Evolutionary conservation across 345 rosid species (phyloP), one percentile per base, ranked within the genome.

Genomic region (Heritiera littoralis): DNA sequence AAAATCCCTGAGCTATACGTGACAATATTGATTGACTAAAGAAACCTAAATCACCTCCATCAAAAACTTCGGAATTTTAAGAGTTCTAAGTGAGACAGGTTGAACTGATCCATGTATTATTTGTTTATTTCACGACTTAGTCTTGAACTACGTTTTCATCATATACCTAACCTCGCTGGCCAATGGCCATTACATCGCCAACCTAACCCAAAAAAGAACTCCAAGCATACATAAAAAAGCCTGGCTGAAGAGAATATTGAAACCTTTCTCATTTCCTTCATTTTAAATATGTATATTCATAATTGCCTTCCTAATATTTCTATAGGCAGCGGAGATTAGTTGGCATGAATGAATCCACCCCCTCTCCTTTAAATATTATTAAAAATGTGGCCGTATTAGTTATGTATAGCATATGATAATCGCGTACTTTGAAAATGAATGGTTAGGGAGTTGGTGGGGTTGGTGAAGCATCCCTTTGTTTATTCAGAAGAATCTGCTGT

Each of bases 311-410:
- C 32, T 67, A n/a, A 67, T 67, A 11, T 67, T 2, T 43, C 20
- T 41, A 8, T 67, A 43, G 5, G 14, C 2, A 35, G 10, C 9
- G 43, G 2, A 63, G 56, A 28, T 23, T 71, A 51, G 58, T 49
- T 71, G 28, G 41, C 58, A 70, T 52, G 76, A 72, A 70, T 52
- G 76, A 72, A 30, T 46, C 59, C 48, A 52, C 2, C 28, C 54
- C 32, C 18, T 17, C 75, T 13, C 55, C 58, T 32, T 52, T 30
- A 1, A 14, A 32, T 14, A 72, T 49, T 12, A 11, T 2, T 71
- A 20, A 71, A 46, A 30, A 1, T 5, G 3, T 28, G 38, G 59
- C 17, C 7, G 35, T 48, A 13, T 35, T 72, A 72, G 60, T 48
- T 48, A 71, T 48, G 32, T 7, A 12, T 23, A 66, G 48, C 3